phyloP scores from a whole-genome alignment of 257 asterid species.

The Catharanthus roseus region DNA sequence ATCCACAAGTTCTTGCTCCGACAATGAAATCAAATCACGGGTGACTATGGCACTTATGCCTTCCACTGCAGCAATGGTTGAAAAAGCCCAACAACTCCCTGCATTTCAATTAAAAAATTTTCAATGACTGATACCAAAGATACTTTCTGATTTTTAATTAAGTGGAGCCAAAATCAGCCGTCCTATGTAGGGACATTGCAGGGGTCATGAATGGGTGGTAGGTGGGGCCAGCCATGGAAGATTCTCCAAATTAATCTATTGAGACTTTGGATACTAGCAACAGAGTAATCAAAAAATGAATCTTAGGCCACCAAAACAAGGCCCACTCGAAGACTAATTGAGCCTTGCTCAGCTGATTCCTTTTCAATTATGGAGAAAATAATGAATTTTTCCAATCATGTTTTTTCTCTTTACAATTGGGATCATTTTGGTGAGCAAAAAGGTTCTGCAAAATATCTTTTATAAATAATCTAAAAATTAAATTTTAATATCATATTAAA shows the following conservation, averaged over 20 bases:
- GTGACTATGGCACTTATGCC: slow-evolving; percentile 29
- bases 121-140: no score
- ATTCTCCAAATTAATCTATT: neutral
- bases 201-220: neutral
- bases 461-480: no score
- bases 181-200: neutral
- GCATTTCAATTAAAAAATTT: slow-evolving; percentile 5
- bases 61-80: slow-evolving; percentile 38
- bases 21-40: slow-evolving; percentile 28
- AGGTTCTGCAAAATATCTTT: no score
- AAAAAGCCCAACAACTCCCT: slow-evolving; percentile 58
- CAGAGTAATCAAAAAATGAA: neutral
- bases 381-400: no score
- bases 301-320: neutral
- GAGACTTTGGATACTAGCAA: neutral
- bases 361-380: neutral
- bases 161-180: slow-evolving; percentile 2
- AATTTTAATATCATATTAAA: no score
- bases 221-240: neutral
- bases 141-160: neutral
- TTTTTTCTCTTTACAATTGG: no score
- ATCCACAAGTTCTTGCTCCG: slow-evolving; percentile 47
- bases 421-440: no score
- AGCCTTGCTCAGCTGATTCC: neutral
- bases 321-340: neutral